Conservation (phyloP, 176 grass and related monocot species). For the Thalia dealbata region DNA sequence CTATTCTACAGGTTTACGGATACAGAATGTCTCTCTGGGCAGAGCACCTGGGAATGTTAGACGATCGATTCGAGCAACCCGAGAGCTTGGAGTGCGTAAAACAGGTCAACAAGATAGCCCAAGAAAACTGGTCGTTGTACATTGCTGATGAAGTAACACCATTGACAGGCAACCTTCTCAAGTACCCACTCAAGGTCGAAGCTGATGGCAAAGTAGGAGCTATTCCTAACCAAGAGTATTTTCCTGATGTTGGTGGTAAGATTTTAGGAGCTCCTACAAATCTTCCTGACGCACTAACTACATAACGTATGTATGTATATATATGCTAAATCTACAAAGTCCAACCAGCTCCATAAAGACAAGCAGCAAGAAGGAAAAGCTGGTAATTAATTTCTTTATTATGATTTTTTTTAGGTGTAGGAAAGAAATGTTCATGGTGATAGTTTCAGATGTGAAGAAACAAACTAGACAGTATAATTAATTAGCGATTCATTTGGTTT, state of each 20-base stretch:
- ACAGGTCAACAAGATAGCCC: constrained; percentile 29
- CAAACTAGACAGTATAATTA: no score
- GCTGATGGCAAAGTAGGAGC: constrained; percentile 21
- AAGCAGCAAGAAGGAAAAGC: neutral
- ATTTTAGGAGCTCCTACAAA: constrained; percentile 18
- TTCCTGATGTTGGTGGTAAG: constrained; percentile 37
- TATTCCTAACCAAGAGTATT: constrained; percentile 14
- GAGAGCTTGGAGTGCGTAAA: constrained; percentile 25
- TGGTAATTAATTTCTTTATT: neutral
- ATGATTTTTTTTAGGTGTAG: neutral
- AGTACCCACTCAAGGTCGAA: constrained; percentile 28
- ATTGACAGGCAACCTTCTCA: constrained; percentile 28
- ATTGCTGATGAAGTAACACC: constrained; percentile 1
- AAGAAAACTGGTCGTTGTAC: constrained; percentile 27
- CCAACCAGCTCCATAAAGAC: neutral
- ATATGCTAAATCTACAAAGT: neutral
- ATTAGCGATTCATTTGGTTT: no score
- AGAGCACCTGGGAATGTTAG: constrained; percentile 27
- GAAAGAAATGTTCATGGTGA: neutral
- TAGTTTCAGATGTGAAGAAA: no score
- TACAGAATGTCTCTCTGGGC: constrained; percentile 39
- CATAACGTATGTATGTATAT: constrained; percentile 3
- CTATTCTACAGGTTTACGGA: constrained; percentile 24
- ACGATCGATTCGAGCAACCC: constrained; percentile 17
- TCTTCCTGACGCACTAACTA: constrained; percentile 30